These are phyloP conservation scores for Cryomyces minteri DNA, from an alignment of 495 filamentous ascomycete species.

Conservation along the genomic window DNA sequence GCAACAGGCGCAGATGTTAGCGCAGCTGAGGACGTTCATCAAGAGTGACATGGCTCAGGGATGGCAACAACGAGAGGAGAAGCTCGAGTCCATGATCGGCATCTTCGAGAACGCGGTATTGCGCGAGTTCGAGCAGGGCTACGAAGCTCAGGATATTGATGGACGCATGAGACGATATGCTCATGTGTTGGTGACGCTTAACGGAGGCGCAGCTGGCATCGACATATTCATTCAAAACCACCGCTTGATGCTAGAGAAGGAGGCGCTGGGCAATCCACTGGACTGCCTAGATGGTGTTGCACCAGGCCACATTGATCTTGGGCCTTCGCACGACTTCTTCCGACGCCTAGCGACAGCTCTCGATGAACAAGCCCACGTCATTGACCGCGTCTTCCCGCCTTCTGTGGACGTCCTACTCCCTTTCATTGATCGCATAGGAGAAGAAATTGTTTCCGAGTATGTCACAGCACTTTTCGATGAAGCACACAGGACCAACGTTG, in stretches of 20 bases:
- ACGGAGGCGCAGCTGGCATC: slow-evolving; percentile 59
- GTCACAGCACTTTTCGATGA: slow-evolving; percentile 77
- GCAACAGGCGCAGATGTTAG: slow-evolving; percentile 72
- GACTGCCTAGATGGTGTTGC: slow-evolving; percentile 52
- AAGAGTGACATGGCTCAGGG: slow-evolving; percentile 63
- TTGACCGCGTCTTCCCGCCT: slow-evolving; percentile 70
- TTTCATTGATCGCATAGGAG: slow-evolving; percentile 65
- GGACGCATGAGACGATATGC: slow-evolving; percentile 79
- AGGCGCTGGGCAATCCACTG: slow-evolving; percentile 54
- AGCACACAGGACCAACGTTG: slow-evolving; percentile 55
- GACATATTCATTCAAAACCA: slow-evolving; percentile 82
- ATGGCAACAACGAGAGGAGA: slow-evolving; percentile 48
- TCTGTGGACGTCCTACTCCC: slow-evolving; percentile 49
- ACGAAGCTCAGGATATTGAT: slow-evolving; percentile 77
- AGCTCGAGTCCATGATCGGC: slow-evolving; percentile 50
- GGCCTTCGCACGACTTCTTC: slow-evolving; percentile 71
- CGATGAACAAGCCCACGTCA: slow-evolving; percentile 68
- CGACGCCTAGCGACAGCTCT: slow-evolving; percentile 48
- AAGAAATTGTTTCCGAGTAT: slow-evolving; percentile 77
- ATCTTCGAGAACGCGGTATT: slow-evolving; percentile 86
- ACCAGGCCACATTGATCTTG: slow-evolving; percentile 43
- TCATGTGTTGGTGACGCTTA: slow-evolving; percentile 62
- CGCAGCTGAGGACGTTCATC: slow-evolving; percentile 59
- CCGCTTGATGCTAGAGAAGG: slow-evolving; percentile 55
- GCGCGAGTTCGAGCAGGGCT: slow-evolving; percentile 76